Evolutionary conservation across 2,329 filamentous ascomycete species (phyloP), one percentile per base, ranked within the genome.

Genomic region (Ophiocordyceps camponoti-rufipedis): DNA sequence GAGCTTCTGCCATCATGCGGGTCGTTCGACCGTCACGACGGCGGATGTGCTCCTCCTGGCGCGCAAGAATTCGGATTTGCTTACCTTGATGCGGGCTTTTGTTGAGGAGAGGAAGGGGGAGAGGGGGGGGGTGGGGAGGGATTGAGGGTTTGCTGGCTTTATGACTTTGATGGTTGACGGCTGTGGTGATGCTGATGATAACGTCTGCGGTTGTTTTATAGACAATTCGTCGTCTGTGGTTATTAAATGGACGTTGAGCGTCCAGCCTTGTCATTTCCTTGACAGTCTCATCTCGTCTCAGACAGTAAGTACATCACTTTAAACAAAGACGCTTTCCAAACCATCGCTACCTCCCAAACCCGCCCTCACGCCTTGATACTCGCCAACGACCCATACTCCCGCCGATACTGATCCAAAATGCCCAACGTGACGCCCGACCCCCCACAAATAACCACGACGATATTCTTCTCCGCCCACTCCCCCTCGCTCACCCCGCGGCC

Each of bases 31-130:
- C 0, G 74, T 98, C 52, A 85, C 80, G 35, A 82, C 82, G 0
- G 82, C 88, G 44, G 91, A 98, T 58, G 88, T 96, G 12, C 67
- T 96, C 55, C 73, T 98, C 8, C 74, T 98, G 29, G 80, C 85
- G 28, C 71, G 91, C 49, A 78, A 89, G 48, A 98, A 96, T 54
- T 83, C 88, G 47, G 86, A 87, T 16, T 64, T 98, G 18, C 78
- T 88, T 53, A 71, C 71, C 14, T 78, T 96, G 32, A 71, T 98
- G 57, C 74, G 74, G 58, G 70, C 75, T 44, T 78, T 78, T 54
- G 67, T 87, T 28, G 80, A 87, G 46, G 64, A 69, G 52, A 64
- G 71, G 50, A 75, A 73, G 56, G n/a, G 35, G 28, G 65, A 71
- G 50, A 75, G 73, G 56, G 16, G 29, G 28, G 29, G 73, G 56